A percentile compares a stretch with the other conserved stretches of the same genome.
phyloP scores from a whole-genome alignment of 2,329 filamentous ascomycete species.

The Blumeria hordei region DNA sequence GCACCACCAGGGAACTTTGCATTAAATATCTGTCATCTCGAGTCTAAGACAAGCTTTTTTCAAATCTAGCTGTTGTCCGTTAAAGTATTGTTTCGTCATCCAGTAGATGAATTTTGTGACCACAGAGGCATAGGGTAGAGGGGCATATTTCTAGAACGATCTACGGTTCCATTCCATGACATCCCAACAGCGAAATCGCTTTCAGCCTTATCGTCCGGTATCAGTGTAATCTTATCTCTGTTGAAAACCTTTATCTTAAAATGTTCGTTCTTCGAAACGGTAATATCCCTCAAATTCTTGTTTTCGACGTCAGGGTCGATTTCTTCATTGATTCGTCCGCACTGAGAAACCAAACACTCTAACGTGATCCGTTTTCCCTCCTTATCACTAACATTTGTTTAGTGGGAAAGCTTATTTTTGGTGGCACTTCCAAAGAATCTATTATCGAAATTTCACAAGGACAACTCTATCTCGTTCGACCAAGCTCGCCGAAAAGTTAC shows the following conservation, averaged over 20 bases:
- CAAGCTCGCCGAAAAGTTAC: conserved; percentile 86
- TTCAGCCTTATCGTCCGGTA: too few species aligned
- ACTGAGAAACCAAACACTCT: neutral
- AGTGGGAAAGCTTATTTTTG: conserved; percentile 88
- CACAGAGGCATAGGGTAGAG: too few species aligned
- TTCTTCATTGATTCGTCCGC: conserved; percentile 2
- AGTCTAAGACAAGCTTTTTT: too few species aligned
- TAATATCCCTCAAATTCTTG: conserved; percentile 10
- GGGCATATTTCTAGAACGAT: too few species aligned
- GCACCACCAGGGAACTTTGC: too few species aligned
- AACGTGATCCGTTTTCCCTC: neutral
- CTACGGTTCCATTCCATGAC: too few species aligned
- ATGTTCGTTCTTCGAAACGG: conserved; percentile 24
- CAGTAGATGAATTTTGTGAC: too few species aligned
- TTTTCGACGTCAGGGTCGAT: conserved; percentile 1
- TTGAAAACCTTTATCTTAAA: neutral
- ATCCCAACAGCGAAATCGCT: too few species aligned
- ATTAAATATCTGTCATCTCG: too few species aligned
- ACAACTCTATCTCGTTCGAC: conserved; percentile 90
- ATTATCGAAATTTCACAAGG: conserved; percentile 88
- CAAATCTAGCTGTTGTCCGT: too few species aligned
- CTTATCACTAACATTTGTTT: conserved; percentile 6
- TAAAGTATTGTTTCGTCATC: too few species aligned
- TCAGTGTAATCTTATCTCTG: too few species aligned
- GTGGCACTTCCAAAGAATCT: conserved; percentile 57